phyloP scores from a whole-genome alignment of 768 basidiomycete species.

The Krasilnikovozyma curviuscula region DNA sequence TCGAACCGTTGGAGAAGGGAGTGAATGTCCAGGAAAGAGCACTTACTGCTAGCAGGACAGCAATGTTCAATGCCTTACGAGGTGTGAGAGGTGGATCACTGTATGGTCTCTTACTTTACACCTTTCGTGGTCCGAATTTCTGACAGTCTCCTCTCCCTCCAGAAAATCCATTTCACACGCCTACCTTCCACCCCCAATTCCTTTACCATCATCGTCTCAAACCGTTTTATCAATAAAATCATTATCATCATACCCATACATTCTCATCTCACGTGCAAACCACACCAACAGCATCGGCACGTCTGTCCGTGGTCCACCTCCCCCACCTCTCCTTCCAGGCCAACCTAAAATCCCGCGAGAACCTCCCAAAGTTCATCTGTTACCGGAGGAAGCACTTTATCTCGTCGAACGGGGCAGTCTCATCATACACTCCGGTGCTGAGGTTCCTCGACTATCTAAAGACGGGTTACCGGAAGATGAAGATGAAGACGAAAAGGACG shows the following conservation, averaged over 20 bases:
- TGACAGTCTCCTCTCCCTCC: neutral
- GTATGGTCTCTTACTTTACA: conserved; percentile 32
- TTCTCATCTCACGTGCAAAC: conserved; percentile 43
- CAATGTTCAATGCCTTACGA: conserved; percentile 68
- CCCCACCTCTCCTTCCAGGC: conserved; percentile 4
- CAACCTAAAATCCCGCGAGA: conserved; percentile 29
- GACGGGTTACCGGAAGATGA: conserved; percentile 27
- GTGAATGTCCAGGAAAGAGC: conserved; percentile 47
- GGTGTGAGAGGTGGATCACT: conserved; percentile 55
- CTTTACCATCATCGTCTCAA: conserved; percentile 1
- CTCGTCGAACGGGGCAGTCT: conserved; percentile 75
- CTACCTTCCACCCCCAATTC: conserved; percentile 12
- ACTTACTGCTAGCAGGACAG: conserved; percentile 55
- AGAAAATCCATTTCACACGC: conserved; percentile 28
- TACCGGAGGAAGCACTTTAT: conserved; percentile 91
- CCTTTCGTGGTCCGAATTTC: neutral
- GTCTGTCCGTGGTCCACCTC: conserved; percentile 37
- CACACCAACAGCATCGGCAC: conserved; percentile 67
- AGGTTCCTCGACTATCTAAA: no score
- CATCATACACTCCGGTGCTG: no score
- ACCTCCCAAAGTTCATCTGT: conserved; percentile 27
- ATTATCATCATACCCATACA: conserved; percentile 18
- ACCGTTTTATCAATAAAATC: no score
- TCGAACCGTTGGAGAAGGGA: conserved; percentile 49
- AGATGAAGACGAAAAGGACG: conserved; percentile 13